phyloP scores from a whole-genome alignment of 2,329 filamentous ascomycete genomes.

The Pseudocercospora musae region DNA sequence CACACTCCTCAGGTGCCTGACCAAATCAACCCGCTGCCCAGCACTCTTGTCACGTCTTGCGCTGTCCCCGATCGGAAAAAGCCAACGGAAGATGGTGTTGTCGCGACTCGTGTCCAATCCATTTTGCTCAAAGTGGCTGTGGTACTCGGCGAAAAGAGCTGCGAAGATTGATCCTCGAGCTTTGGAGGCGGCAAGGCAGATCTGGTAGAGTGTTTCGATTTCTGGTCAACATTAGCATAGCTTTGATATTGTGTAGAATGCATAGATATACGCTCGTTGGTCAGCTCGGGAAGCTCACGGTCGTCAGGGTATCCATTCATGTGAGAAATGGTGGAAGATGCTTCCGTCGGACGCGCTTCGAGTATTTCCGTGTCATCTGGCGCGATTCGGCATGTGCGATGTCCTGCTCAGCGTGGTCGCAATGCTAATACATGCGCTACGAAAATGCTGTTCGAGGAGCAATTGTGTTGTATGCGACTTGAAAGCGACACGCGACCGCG shows the following conservation, averaged over 20 bases:
- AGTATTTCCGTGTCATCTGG: conserved; percentile 36
- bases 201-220: conserved; percentile 72
- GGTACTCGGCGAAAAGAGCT: conserved; percentile 78
- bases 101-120: conserved; percentile 71
- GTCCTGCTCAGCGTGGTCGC: background rate
- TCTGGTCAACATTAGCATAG: conserved; percentile 50
- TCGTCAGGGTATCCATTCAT: conserved; percentile 32
- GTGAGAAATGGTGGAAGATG: conserved; percentile 21
- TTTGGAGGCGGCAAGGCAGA: conserved; percentile 68
- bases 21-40: conserved; percentile 23
- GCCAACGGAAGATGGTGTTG: conserved; percentile 69
- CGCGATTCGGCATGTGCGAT: conserved; percentile 18
- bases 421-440: conserved; percentile 15
- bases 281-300: conserved; percentile 41
- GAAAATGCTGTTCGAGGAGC: background rate
- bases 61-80: conserved; percentile 70
- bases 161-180: conserved; percentile 66
- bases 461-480: background rate
- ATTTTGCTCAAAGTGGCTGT: conserved; percentile 67
- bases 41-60: conserved; percentile 24
- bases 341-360: conserved; percentile 37
- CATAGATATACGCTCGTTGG: conserved; percentile 39
- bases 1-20: conserved; percentile 28
- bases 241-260: background rate
- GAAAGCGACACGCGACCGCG: conserved; percentile 1